Conservation (phyloP, 305 asterid genomes). For the Fraxinus xanthoxyloides region DNA sequence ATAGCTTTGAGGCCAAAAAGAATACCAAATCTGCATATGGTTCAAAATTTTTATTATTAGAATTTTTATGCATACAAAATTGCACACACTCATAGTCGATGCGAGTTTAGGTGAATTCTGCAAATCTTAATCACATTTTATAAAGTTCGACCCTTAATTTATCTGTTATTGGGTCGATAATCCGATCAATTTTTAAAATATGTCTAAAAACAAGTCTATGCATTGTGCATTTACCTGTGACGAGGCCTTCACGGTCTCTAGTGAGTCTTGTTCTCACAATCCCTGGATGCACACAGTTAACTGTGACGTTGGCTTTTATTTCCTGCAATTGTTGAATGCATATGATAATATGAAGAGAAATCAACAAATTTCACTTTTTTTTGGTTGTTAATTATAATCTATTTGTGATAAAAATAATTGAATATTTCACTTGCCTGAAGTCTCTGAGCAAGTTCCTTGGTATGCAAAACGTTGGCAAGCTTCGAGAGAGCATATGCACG, state of each 20-base stretch:
- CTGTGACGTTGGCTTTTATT: slow-evolving; percentile 85
- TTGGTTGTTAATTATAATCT: too few relatives aligned
- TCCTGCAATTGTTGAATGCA: slow-evolving; percentile 40
- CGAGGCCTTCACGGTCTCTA: slow-evolving; percentile 78
- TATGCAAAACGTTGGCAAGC: slow-evolving; percentile 96
- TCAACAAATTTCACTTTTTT: slow-evolving; percentile 33
- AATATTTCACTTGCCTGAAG: slow-evolving; percentile 41
- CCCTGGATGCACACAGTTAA: slow-evolving; percentile 92
- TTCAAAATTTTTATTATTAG: background rate
- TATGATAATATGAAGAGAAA: slow-evolving; percentile 3
- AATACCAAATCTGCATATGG: background rate
- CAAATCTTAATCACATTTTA: background rate
- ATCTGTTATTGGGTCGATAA: background rate
- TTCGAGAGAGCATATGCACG: slow-evolving; percentile 98
- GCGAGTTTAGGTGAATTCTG: background rate
- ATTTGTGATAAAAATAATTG: background rate
- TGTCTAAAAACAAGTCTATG: background rate
- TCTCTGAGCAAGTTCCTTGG: slow-evolving; percentile 84
- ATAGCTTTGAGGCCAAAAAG: background rate
- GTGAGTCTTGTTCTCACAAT: slow-evolving; percentile 87
- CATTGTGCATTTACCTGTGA: slow-evolving; percentile 48
- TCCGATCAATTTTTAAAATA: background rate
- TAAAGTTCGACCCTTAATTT: background rate
- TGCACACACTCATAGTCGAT: background rate
- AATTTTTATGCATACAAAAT: background rate